Evolutionary conservation across 768 basidiomycete species (phyloP), one percentile per base, ranked within the genome.

Genomic region (Lentinula boryana): DNA sequence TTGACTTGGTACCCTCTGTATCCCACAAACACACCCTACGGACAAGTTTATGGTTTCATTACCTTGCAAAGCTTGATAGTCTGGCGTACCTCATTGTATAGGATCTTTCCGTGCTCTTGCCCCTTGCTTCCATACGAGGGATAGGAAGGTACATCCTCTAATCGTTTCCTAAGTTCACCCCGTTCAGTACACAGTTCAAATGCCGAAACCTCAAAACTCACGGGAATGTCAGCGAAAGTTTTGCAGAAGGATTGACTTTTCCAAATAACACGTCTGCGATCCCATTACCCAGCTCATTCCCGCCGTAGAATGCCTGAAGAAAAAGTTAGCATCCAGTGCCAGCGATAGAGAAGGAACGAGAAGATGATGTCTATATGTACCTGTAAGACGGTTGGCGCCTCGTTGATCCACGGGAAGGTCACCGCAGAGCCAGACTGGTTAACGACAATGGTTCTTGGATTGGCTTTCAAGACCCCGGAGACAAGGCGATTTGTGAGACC

Each of bases 211-310:
- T n/a, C 43, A 46, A 55, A 13, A 68, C 76, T 63, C 58, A 80
- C 80, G 81, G 82, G 70, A 83, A 83, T 16, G 80, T 82, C 48
- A 84, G 69, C 23, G 84, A 75, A 8, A 86, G 74, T 68, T 84
- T 84, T 15, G 79, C 84, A 7, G 77, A 79, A 0, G 86, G 85
- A 64, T 83, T 84, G 5, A 82, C 77, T 65, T 80, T 81, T 5
- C 86, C 85, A 66, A 83, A 86, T 4, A 86, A 64, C 2, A 86
- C 77, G 66, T 85, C 84, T 0, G 83, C 83, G 7, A 87, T 68
- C 16, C 81, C 84, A 60, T 81, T 79, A 10, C 84, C 84, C 18
- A 79, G 71, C 64, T 82, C 83, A 63, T 84, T 82, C 1, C 83
- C 82, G 3, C 80, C 78, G 63, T 82, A 82, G 64, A 81, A 82